Base-by-base conservation (phyloP, 345 rosid genomes). In the Trapa incisa region DNA sequence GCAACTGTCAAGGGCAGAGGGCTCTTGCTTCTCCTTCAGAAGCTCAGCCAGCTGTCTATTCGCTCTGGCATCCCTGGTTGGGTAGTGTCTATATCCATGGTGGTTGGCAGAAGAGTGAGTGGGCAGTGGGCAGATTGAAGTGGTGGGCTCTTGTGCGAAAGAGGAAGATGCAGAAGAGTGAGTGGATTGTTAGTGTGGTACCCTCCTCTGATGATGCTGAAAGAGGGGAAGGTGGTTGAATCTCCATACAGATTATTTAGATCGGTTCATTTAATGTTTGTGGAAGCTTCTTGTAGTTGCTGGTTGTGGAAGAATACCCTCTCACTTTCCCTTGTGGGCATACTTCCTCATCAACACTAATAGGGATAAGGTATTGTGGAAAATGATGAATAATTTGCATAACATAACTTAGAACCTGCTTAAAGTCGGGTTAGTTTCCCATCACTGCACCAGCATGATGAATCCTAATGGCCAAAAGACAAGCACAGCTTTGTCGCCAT, bases 21-120 rank as follows among this genome's bases (percentile, higher is more conserved):
- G 89, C 41, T 87, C 93, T 66, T 87, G 88, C 52, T 79, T 77
- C 64, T 87, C 85, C 64, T 73, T 75, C 39, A 85, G 93, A 39
- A 83, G 67, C 36, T 87, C 82, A 37, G 76, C 72, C 48, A 87
- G 92, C 65, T 67, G 79, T 68, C 70, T 81, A 3, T 58, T 74
- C 68, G 70, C 75, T 41, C 73, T 63, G 57, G 71, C 3, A 32
- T 1, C 63, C 3, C 15, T 10, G 0, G 14, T 58, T 14, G 58
- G 0, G 14, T 58, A 16, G 58, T 14, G 38, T 68, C 61, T 56
- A 69, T 61, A 38, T 76, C 67, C 63, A 64, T 64, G 63, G 63
- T 35, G 17, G 35, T 12, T 33, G 29, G 29, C 5, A 35, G 42
- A 16, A 32, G 65, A 45, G 38, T 32, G 14, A 37, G 33, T 41